A percentile compares a stretch with the other conserved stretches of the same genome.
Evolutionary conservation across 768 basidiomycete genomes (phyloP).

Genomic region (Lanmaoa pseudosensibilis): DNA sequence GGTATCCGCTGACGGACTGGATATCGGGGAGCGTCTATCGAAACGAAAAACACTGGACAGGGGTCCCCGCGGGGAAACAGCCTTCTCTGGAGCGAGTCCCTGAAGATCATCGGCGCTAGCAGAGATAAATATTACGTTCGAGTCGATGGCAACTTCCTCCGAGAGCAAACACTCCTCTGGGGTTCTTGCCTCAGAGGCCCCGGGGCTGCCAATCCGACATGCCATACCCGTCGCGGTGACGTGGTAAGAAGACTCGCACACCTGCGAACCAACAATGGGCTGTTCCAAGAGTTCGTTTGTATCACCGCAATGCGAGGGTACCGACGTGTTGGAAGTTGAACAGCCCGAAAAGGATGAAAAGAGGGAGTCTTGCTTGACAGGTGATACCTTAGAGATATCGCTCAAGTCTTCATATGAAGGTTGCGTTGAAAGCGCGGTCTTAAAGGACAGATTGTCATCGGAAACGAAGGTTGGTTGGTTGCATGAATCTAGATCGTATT

Average conservation of each 20-base stretch:
- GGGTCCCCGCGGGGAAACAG: neutral
- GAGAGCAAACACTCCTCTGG: neutral
- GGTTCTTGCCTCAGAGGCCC: neutral
- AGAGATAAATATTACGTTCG: neutral
- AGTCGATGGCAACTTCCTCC: neutral
- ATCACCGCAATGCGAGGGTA: constrained; percentile 22
- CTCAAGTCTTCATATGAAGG: constrained; percentile 22
- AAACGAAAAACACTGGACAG: neutral
- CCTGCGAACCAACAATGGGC: neutral
- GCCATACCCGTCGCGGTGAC: neutral
- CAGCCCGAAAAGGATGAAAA: constrained; percentile 18
- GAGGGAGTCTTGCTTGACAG: constrained; percentile 17
- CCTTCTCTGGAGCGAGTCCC: neutral
- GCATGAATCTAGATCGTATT: constrained; percentile 11
- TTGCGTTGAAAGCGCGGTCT: constrained; percentile 26
- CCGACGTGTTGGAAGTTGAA: constrained; percentile 28
- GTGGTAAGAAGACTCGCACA: neutral
- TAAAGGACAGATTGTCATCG: constrained; percentile 22
- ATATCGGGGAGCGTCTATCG: neutral
- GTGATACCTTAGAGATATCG: constrained; percentile 18
- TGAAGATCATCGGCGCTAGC: neutral
- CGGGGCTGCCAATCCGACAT: neutral
- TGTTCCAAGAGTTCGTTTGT: constrained; percentile 7
- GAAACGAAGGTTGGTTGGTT: constrained; percentile 19
- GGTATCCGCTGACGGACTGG: neutral